Base-by-base conservation (phyloP, 495 filamentous ascomycete species). In the Penicillium paxilli region DNA sequence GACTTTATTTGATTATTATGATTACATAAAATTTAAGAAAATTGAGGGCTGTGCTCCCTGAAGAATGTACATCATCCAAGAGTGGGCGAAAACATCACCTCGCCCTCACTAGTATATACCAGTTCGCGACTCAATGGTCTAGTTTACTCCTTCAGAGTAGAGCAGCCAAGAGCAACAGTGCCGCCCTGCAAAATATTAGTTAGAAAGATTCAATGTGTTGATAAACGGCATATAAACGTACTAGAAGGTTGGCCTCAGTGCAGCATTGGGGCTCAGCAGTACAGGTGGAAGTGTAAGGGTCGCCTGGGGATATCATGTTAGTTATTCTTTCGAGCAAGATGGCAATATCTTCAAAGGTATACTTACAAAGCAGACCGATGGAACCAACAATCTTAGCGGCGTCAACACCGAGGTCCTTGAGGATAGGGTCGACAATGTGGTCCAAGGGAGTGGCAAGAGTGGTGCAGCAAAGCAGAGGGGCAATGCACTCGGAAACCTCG, bases 371-470 rank as follows among this genome's bases (percentile, higher is more conserved):
- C 37, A 74, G 60, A 53, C 71, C 69, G 44, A 74, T 30, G 14
- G 67, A 71, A 37, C 69, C 69, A 38, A 96, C 83, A 47, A 97
- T 76, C 10, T 91, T 83, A 4, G 92, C 90, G 2, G 89, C 90
- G 68, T 93, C 85, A 44, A 97, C 85, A 1, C 88, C 89, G 47
- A 84, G 85, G 59, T 86, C 84, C 63, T 86, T 84, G 42, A 98
- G 67, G 56, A 92, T 88, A 2, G 83, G 81, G 52, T 94, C 96
- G 41, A 97, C 88, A 20, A 57, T 44, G 44, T 52, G 52, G 52
- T 74, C 71, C 17, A 71, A 54, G 25, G 71, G 67, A 41, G 71
- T 74, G 26, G 63, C 65, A 12, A 74, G 60, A 10, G 53, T 52
- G 12, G 64, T 60, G 28, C 69, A 74, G 65, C 71, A 74, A 25